Evolutionary conservation across 306 rosid genomes (phyloP).

Genomic region (Datisca glomerata): DNA sequence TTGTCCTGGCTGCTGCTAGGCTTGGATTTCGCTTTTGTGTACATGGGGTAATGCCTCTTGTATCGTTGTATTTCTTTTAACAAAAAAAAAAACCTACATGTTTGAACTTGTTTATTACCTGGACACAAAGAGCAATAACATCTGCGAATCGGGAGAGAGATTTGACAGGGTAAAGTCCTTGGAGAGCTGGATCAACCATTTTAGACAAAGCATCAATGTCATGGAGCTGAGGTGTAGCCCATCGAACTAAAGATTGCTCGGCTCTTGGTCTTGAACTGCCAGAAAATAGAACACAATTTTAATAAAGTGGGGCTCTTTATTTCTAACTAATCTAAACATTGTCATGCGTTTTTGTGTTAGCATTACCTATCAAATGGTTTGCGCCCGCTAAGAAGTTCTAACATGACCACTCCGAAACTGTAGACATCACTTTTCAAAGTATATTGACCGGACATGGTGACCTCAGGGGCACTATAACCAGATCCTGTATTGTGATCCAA

Average conservation of each 20-base stretch:
- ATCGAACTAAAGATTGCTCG: constrained; percentile 89
- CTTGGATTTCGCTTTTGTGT: too few species aligned
- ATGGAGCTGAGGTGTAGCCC: constrained; percentile 99
- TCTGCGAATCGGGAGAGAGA: constrained; percentile 97
- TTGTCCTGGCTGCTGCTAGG: too few species aligned
- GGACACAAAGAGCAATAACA: constrained; percentile 91
- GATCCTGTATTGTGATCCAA: constrained; percentile 55
- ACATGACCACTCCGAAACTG: constrained; percentile 91
- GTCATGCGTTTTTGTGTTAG: too few species aligned
- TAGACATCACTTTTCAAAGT: constrained; percentile 81
- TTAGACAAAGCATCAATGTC: constrained; percentile 90
- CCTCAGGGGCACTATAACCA: constrained; percentile 87
- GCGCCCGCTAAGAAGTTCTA: constrained; percentile 93
- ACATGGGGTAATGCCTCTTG: background rate
- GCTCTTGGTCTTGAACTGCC: constrained; percentile 70
- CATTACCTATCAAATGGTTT: constrained; percentile 86
- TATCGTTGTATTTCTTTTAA: too few species aligned
- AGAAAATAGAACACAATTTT: constrained; percentile 4
- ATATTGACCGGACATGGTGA: constrained; percentile 62
- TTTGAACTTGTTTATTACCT: too few species aligned
- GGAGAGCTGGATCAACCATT: constrained; percentile 89
- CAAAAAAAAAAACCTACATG: too few species aligned
- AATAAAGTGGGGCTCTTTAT: background rate
- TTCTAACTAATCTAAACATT: constrained; percentile 1
- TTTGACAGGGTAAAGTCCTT: constrained; percentile 90